Percentiles rank a stretch among this genome's conserved stretches.
Evolutionary conservation across 331 rosid species (phyloP).

Genomic region (Acacia concinna): DNA sequence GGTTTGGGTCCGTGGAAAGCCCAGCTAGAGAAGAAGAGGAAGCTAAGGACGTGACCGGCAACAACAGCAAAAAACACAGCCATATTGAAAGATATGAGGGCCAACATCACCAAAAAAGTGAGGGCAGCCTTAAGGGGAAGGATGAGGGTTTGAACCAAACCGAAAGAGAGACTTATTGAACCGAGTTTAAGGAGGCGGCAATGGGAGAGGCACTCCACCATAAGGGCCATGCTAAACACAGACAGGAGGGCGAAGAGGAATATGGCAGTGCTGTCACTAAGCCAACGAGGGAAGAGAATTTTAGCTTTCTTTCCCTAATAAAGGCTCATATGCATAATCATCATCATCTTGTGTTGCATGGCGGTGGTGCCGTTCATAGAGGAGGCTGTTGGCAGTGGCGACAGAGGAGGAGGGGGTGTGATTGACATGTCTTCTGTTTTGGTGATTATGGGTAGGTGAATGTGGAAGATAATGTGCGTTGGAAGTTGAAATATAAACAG

Average conservation of each 20-base stretch:
- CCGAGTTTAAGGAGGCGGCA: slow-evolving; percentile 49
- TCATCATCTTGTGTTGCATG: slow-evolving; percentile 52
- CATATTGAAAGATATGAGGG: slow-evolving; percentile 79
- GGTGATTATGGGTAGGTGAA: neutral
- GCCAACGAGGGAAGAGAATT: slow-evolving; percentile 70
- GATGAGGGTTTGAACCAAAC: slow-evolving; percentile 54
- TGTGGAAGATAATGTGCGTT: neutral
- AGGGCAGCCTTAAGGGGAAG: slow-evolving; percentile 58
- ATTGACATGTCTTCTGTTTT: neutral
- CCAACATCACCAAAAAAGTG: slow-evolving; percentile 75
- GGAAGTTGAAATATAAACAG: neutral
- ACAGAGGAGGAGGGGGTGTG: neutral
- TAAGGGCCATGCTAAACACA: slow-evolving; percentile 50
- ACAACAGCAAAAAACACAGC: slow-evolving; percentile 74
- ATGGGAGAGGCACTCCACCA: slow-evolving; percentile 58
- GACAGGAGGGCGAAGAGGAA: slow-evolving; percentile 54
- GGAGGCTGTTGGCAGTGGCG: neutral
- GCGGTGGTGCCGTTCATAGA: neutral
- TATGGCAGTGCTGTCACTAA: slow-evolving; percentile 56
- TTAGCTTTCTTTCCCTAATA: slow-evolving; percentile 70
- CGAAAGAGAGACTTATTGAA: slow-evolving; percentile 34
- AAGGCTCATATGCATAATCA: slow-evolving; percentile 94
- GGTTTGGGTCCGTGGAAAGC: slow-evolving; percentile 36
- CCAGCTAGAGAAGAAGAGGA: slow-evolving; percentile 52
- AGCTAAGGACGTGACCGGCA: slow-evolving; percentile 70